Evolutionary conservation across 257 asterid species (phyloP).

Genomic region (Solanum boliviense): DNA sequence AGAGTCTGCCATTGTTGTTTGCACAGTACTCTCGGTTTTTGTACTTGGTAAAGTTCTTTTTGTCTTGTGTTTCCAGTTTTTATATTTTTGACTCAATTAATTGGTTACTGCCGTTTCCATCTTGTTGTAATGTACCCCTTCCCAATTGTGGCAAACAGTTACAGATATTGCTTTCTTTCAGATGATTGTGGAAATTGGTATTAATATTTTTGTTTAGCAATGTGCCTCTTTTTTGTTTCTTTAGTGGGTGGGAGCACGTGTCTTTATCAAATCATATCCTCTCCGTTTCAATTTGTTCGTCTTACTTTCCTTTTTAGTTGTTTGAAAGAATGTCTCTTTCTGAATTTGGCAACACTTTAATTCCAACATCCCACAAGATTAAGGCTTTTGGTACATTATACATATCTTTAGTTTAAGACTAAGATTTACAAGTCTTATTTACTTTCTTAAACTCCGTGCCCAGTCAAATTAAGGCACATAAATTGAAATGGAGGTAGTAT

Average conservation of each 20-base stretch:
- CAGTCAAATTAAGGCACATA: neutral
- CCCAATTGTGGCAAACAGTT: neutral
- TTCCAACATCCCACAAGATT: neutral
- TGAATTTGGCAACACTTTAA: neutral
- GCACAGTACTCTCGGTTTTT: slow-evolving; percentile 91
- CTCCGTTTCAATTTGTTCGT: neutral
- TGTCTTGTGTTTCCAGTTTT: neutral
- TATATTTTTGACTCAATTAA: neutral
- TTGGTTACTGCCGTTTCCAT: neutral
- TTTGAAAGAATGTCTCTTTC: neutral
- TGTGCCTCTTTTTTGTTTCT: neutral
- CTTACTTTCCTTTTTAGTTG: neutral
- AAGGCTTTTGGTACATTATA: neutral
- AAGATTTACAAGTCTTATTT: neutral
- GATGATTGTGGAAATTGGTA: neutral
- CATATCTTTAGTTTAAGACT: neutral
- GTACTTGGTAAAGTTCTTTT: slow-evolving; percentile 42
- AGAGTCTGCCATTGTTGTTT: slow-evolving; percentile 64
- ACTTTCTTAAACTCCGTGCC: neutral
- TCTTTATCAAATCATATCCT: neutral
- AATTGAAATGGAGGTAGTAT: neutral
- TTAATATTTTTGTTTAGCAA: neutral
- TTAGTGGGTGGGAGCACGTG: neutral
- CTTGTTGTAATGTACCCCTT: neutral
- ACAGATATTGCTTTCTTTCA: neutral